A percentile compares a stretch with the other conserved stretches of the same genome.
Conservation (phyloP, 441 rosid species). For the Arabidopsis hybrid region DNA sequence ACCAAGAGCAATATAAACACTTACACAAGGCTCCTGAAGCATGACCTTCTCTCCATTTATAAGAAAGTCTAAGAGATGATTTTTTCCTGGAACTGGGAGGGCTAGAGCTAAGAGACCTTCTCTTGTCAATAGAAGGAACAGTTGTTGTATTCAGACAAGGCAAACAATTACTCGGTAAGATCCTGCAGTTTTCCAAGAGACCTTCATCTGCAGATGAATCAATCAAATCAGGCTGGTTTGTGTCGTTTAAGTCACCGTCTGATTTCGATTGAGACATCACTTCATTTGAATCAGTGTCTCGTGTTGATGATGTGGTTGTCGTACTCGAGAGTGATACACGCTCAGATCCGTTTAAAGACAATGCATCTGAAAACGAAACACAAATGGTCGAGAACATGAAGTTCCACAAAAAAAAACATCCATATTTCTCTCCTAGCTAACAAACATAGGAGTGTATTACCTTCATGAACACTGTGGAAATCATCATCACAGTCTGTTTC, state of each 20-base stretch:
- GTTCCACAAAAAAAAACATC: neutral
- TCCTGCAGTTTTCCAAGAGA: slow-evolving; percentile 48
- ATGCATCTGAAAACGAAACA: slow-evolving; percentile 45
- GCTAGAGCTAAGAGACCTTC: slow-evolving; percentile 53
- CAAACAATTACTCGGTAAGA: slow-evolving; percentile 60
- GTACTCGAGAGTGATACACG: slow-evolving; percentile 43
- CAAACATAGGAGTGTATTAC: slow-evolving; percentile 40
- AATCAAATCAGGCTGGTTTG: slow-evolving; percentile 47
- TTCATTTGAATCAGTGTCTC: slow-evolving; percentile 42
- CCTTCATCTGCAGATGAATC: slow-evolving; percentile 60
- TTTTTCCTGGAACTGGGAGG: slow-evolving; percentile 57
- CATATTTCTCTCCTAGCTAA: slow-evolving; percentile 19
- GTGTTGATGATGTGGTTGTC: slow-evolving; percentile 49
- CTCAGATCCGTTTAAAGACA: slow-evolving; percentile 52
- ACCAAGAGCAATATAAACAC: slow-evolving; percentile 14
- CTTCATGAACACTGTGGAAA: slow-evolving; percentile 67
- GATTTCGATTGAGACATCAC: slow-evolving; percentile 33
- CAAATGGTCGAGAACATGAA: neutral
- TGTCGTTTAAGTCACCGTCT: slow-evolving; percentile 26
- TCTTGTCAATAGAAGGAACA: slow-evolving; percentile 58
- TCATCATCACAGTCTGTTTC: slow-evolving; percentile 82
- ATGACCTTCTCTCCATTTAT: slow-evolving; percentile 72
- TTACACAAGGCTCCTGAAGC: slow-evolving; percentile 56
- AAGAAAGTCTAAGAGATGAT: slow-evolving; percentile 58
- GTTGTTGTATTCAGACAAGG: slow-evolving; percentile 60